Conservation (phyloP, 2,329 filamentous ascomycete species). For the Camptophora hylomeconis region DNA sequence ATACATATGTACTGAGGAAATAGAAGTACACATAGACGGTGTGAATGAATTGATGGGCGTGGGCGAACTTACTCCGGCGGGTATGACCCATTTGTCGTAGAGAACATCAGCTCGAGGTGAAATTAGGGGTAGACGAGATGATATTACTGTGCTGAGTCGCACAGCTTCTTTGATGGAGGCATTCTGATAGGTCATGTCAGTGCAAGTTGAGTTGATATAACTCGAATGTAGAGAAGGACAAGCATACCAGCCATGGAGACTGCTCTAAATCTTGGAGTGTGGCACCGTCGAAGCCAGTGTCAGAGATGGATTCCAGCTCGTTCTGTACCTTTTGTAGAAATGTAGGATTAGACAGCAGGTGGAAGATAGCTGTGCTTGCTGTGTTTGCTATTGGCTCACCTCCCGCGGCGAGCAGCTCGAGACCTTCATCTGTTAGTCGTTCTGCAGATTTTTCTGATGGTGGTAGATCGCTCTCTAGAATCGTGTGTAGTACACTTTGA, state of each 20-base stretch:
- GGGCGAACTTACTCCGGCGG: too few species aligned
- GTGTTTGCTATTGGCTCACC: slow-evolving; percentile 21
- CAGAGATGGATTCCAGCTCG: slow-evolving; percentile 3
- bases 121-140: slow-evolving; percentile 12
- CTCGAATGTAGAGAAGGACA: background rate
- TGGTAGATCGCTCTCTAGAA: slow-evolving; percentile 19
- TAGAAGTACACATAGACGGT: too few species aligned
- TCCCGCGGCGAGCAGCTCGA: slow-evolving; percentile 21
- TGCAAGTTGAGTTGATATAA: too few species aligned
- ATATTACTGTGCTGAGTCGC: slow-evolving; percentile 16
- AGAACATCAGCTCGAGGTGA: slow-evolving; percentile 16
- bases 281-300: slow-evolving; percentile 6
- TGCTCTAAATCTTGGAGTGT: slow-evolving; percentile 20
- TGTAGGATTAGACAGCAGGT: slow-evolving; percentile 16
- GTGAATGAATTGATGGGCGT: too few species aligned
- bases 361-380: slow-evolving; percentile 19
- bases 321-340: slow-evolving; percentile 6
- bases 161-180: slow-evolving; percentile 21
- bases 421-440: slow-evolving; percentile 21
- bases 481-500: slow-evolving; percentile 19
- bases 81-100: slow-evolving; percentile 22
- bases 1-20: too few species aligned
- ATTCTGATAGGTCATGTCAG: slow-evolving; percentile 8
- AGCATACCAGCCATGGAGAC: slow-evolving; percentile 7
- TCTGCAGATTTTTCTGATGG: slow-evolving; percentile 19